Percentiles rank a stretch among this genome's conserved stretches.
Conservation (phyloP, 129 eudicot species). For the Helianthus tuberosus region DNA sequence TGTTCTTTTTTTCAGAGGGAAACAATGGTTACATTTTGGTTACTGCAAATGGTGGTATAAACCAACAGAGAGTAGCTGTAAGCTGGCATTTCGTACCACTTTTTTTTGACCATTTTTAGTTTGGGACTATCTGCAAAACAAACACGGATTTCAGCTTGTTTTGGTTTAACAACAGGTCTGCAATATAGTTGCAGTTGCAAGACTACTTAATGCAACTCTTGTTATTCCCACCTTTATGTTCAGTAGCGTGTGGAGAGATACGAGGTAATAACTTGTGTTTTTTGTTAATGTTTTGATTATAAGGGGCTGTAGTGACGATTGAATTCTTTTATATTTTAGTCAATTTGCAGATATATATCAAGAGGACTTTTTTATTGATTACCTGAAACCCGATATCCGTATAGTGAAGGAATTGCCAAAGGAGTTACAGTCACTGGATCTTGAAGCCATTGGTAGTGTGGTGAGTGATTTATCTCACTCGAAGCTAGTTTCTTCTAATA, state of each 20-base stretch:
- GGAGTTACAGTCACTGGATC: slow-evolving; percentile 74
- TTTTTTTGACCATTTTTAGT: neutral
- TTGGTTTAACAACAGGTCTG: slow-evolving; percentile 68
- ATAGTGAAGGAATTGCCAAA: slow-evolving; percentile 90
- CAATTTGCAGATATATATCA: slow-evolving; percentile 98
- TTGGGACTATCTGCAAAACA: slow-evolving; percentile 17
- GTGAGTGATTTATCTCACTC: slow-evolving; percentile 46
- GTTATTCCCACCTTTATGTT: slow-evolving; percentile 87
- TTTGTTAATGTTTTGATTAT: neutral
- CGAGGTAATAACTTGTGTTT: slow-evolving; percentile 45
- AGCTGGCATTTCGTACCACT: slow-evolving; percentile 38
- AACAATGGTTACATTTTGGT: slow-evolving; percentile 86
- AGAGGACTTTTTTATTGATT: slow-evolving; percentile 90
- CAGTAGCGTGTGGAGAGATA: slow-evolving; percentile 97
- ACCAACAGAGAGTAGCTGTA: slow-evolving; percentile 99
- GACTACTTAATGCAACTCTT: slow-evolving; percentile 94
- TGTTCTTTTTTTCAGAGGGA: slow-evolving; percentile 53
- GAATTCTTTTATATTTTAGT: slow-evolving; percentile 60
- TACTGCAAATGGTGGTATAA: slow-evolving; percentile 95
- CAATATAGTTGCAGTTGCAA: slow-evolving; percentile 96
- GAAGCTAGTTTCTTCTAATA: neutral
- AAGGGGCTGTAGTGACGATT: slow-evolving; percentile 45
- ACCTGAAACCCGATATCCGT: slow-evolving; percentile 85
- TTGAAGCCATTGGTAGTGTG: slow-evolving; percentile 96
- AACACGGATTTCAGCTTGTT: neutral